phyloP scores from a whole-genome alignment of 2,329 filamentous ascomycete species.

The Monosporascus sp. region DNA sequence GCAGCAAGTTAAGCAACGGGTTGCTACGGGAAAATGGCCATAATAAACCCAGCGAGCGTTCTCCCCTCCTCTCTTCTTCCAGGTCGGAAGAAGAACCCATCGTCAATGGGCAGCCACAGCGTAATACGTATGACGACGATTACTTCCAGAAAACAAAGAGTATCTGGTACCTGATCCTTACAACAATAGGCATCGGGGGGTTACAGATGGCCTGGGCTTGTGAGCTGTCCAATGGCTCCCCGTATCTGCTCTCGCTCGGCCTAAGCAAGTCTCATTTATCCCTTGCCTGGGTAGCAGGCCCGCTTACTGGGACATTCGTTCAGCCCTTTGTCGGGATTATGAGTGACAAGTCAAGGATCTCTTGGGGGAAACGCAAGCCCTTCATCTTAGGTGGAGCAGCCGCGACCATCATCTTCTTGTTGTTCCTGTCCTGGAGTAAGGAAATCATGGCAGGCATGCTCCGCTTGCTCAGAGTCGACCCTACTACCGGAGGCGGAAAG shows the following conservation, averaged over 20 bases:
- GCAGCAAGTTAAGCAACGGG: slow-evolving; percentile 15
- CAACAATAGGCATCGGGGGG: slow-evolving; percentile 83
- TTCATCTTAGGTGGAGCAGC: slow-evolving; percentile 70
- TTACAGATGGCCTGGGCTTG: slow-evolving; percentile 95
- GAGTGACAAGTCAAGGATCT: slow-evolving; percentile 70
- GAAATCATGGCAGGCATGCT: slow-evolving; percentile 67
- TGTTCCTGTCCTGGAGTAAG: slow-evolving; percentile 69
- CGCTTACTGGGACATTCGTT: slow-evolving; percentile 71
- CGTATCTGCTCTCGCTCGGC: slow-evolving; percentile 73
- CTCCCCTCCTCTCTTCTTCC: slow-evolving; percentile 43
- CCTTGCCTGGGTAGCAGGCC: slow-evolving; percentile 79
- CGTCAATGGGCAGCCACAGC: slow-evolving; percentile 27
- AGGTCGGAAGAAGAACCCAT: slow-evolving; percentile 31
- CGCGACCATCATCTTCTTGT: slow-evolving; percentile 62
- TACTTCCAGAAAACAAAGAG: slow-evolving; percentile 66
- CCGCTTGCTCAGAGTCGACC: slow-evolving; percentile 64
- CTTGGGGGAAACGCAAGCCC: slow-evolving; percentile 75
- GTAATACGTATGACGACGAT: slow-evolving; percentile 35
- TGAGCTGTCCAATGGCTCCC: slow-evolving; percentile 88
- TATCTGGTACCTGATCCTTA: slow-evolving; percentile 75
- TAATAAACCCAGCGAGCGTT: slow-evolving; percentile 38
- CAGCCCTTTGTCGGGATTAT: slow-evolving; percentile 80
- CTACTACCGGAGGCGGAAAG: slow-evolving; percentile 60
- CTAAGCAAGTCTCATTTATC: slow-evolving; percentile 80
- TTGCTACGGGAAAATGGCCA: slow-evolving; percentile 15